phyloP scores from a whole-genome alignment of 495 filamentous ascomycete genomes.

The Penicillium lagena region DNA sequence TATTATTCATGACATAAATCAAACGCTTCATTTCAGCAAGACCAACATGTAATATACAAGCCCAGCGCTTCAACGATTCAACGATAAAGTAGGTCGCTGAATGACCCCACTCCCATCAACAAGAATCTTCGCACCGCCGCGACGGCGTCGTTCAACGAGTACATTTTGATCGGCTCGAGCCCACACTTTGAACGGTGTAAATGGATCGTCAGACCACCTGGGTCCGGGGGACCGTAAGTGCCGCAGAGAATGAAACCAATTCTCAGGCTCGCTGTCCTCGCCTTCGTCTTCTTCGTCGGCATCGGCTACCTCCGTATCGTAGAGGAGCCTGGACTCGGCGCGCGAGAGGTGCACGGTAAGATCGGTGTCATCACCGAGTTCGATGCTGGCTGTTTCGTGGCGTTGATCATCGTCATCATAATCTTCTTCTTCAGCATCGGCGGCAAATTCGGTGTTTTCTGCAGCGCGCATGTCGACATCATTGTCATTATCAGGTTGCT shows the following conservation, averaged over 20 bases:
- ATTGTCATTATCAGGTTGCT: constrained; percentile 3
- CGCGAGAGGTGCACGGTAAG: background rate
- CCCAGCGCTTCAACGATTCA: background rate
- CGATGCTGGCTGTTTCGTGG: constrained; percentile 37
- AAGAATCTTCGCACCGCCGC: constrained; percentile 19
- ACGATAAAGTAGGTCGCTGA: constrained; percentile 8
- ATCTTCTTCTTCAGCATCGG: constrained; percentile 4
- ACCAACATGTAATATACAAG: background rate
- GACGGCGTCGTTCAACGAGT: constrained; percentile 17
- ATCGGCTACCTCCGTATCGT: background rate
- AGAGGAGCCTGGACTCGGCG: no score
- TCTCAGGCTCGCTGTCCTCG: constrained; percentile 10
- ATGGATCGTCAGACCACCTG: constrained; percentile 27
- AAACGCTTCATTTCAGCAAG: no score
- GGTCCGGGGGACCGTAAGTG: constrained; percentile 16
- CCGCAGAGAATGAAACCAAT: constrained; percentile 32
- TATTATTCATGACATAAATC: no score
- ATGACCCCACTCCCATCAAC: constrained; percentile 32
- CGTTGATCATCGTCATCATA: constrained; percentile 14
- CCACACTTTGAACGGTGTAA: constrained; percentile 40
- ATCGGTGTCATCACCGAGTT: constrained; percentile 25
- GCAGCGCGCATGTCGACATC: no score
- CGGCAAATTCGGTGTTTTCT: no score
- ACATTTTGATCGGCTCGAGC: constrained; percentile 31
- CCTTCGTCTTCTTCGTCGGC: constrained; percentile 5